phyloP scores from a whole-genome alignment of 345 rosid genomes.

The Eucalyptus polybractea region DNA sequence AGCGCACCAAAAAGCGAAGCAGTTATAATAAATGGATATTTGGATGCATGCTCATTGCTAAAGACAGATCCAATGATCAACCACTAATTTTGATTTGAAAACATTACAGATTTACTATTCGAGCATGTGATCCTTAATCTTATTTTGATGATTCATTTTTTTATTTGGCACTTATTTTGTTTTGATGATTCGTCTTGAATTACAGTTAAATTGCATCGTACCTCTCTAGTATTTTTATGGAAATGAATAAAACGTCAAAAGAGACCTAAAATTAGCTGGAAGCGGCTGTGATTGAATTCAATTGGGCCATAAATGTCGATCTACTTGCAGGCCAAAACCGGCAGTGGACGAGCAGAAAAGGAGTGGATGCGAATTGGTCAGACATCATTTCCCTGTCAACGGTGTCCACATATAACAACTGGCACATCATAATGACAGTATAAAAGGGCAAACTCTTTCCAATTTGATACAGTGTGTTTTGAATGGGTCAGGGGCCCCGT shows the following conservation, averaged over 20 bases:
- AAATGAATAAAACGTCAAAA: background rate
- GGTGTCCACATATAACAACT: background rate
- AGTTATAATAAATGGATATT: too few relatives aligned
- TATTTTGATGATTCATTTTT: too few relatives aligned
- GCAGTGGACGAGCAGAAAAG: background rate
- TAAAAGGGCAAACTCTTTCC: background rate
- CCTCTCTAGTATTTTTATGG: too few relatives aligned
- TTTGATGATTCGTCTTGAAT: too few relatives aligned
- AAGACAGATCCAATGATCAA: accelerated
- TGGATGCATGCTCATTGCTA: background rate
- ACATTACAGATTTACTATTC: too few relatives aligned
- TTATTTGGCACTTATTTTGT: too few relatives aligned
- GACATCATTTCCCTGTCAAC: background rate
- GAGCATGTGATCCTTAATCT: background rate
- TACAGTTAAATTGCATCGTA: too few relatives aligned
- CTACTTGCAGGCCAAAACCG: background rate
- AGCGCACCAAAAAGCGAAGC: background rate
- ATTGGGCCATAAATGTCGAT: background rate
- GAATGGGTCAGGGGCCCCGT: background rate
- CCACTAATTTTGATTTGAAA: background rate
- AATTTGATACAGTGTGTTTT: background rate
- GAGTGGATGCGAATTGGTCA: background rate
- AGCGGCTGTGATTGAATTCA: background rate
- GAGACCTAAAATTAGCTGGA: background rate
- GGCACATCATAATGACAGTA: background rate